Conservation (phyloP, 345 rosid genomes). For the Dipteronia sinensis region DNA sequence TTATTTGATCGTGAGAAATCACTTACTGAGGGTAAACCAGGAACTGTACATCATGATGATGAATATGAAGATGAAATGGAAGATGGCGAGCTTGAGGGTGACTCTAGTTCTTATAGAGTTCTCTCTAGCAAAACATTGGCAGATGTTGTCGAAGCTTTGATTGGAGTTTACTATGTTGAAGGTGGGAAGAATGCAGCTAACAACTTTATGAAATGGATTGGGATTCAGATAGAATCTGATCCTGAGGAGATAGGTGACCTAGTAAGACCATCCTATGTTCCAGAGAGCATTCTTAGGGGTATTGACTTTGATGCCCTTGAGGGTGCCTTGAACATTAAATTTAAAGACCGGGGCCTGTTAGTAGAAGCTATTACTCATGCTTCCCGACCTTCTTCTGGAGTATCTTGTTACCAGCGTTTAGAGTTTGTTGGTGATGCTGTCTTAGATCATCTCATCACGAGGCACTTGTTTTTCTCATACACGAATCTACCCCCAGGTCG, state of each 20-base stretch:
- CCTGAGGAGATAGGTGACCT: slow-evolving; percentile 51
- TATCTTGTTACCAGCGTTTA: slow-evolving; percentile 90
- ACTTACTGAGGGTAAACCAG: slow-evolving; percentile 31
- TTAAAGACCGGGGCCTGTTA: slow-evolving; percentile 59
- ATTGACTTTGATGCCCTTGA: slow-evolving; percentile 75
- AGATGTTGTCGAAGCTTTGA: slow-evolving; percentile 96
- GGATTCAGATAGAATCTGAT: slow-evolving; percentile 82
- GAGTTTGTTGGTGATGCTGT: slow-evolving; percentile 99
- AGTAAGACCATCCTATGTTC: slow-evolving; percentile 49
- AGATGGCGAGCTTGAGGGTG: slow-evolving; percentile 95
- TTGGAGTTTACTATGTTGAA: slow-evolving; percentile 97
- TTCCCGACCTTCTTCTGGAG: slow-evolving; percentile 92
- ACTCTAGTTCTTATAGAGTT: slow-evolving; percentile 90
- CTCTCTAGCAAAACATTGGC: slow-evolving; percentile 97
- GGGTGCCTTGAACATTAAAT: slow-evolving; percentile 65
- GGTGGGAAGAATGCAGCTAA: slow-evolving; percentile 84
- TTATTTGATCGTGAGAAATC: slow-evolving; percentile 66
- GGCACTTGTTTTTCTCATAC: slow-evolving; percentile 87
- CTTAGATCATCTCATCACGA: slow-evolving; percentile 91
- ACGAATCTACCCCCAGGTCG: slow-evolving; percentile 95
- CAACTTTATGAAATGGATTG: slow-evolving; percentile 96
- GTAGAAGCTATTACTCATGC: slow-evolving; percentile 97
- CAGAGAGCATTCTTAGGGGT: slow-evolving; percentile 77
- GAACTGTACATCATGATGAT: slow-evolving; percentile 27
- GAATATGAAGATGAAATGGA: slow-evolving; percentile 74